Evolutionary conservation across 768 basidiomycete species (phyloP), one percentile per base, ranked within the genome.

Genomic region (Hemileccinum impolitum): DNA sequence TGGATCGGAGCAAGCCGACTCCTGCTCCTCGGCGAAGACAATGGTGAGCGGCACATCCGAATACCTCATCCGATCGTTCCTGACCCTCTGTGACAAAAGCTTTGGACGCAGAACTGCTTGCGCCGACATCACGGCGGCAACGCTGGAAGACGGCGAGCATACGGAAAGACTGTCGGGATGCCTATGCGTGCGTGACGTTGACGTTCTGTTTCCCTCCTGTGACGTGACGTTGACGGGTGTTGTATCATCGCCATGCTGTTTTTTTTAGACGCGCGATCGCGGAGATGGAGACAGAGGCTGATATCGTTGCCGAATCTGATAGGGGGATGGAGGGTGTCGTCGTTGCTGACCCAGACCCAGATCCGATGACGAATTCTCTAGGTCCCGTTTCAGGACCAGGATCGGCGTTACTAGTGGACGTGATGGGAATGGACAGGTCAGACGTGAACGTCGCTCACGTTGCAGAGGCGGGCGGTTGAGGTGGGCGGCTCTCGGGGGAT

Each of bases 11-110:
- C 72, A 13, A 77, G 76, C 25, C 76, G 76, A 48, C 67, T 95
- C n/a, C 71, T 77, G 39, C 57, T 81, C 48, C 71, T 95, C 3
- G 86, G 85, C 5, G 90, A 90, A 56, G 75, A 82, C 60, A 64
- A 77, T 55, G 76, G 91, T 92, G 59, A 65, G 80, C 49, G 12
- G n/a, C n/a, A 17, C 43, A 17, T 19, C 21, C 15, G 40, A 40
- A 31, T 28, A 6, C 36, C 36, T 21, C 19, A 12, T 39, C 21
- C 17, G 37, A 32, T 26, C 18, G 35, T 17, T 35, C n/a, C 51
- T 46, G 12, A 46, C 25, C 9, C 28, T 30, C 11, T 8, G 28
- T 12, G 28, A 12, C 28, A 30, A 4, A 46, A 91, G 90, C 64
- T 4, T 58, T 91, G 41, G 90, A 92, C 54, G 65, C 75, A 13